Conservation (phyloP, 1,284 basidiomycete species). For the Coniferiporia weirii region DNA sequence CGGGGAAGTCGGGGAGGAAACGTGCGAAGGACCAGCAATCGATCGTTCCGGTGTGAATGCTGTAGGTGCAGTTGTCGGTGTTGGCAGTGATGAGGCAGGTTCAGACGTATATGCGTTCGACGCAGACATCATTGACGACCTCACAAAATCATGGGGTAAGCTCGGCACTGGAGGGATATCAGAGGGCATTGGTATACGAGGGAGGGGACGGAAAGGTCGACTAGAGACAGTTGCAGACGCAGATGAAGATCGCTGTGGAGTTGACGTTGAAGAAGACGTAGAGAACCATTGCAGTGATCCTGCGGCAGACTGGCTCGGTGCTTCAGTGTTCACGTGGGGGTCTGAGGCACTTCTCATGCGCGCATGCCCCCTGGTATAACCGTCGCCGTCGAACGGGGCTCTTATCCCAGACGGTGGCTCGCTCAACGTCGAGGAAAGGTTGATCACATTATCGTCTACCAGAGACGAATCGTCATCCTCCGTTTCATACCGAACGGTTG, state of each 20-base stretch:
- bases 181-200: not conserved
- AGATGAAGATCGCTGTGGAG: not conserved
- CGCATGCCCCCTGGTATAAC: not conserved
- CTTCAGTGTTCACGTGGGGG: not conserved
- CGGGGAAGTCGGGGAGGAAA: not conserved
- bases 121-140: not conserved
- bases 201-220: slow-evolving; percentile 2
- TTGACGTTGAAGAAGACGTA: not conserved
- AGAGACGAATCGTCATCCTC: not conserved
- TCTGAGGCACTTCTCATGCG: not conserved
- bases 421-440: not conserved
- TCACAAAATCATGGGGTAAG: not conserved
- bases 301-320: not conserved
- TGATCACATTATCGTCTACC: not conserved
- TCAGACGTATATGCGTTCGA: not conserved
- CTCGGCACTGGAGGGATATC: slow-evolving; percentile 10
- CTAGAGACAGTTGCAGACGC: not conserved
- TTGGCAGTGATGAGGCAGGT: not conserved
- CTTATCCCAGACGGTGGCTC: not conserved
- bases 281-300: not conserved
- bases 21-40: not conserved
- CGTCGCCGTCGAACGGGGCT: not conserved
- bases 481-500: not conserved
- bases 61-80: not conserved
- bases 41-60: not conserved